phyloP scores from a whole-genome alignment of 352 stramenopile genomes.

The Phytophthora crassamura region DNA sequence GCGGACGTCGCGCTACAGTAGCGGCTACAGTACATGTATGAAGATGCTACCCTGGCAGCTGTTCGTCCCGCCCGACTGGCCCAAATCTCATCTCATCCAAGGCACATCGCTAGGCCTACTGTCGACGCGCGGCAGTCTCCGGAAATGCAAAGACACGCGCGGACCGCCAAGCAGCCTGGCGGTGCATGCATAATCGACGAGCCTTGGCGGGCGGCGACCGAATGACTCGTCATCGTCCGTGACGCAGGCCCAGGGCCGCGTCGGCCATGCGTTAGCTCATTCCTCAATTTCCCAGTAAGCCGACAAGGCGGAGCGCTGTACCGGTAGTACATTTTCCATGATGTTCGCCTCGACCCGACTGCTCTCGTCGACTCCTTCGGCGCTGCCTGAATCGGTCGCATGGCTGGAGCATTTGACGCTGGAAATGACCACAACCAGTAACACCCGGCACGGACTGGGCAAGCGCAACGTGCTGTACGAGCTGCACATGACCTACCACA shows the following conservation, averaged over 20 bases:
- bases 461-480: conserved; percentile 39
- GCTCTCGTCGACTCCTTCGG: conserved; percentile 2
- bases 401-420: conserved; percentile 41
- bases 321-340: not conserved
- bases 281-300: conserved; percentile 16
- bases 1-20: not conserved
- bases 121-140: too few species aligned
- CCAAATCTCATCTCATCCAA: conserved; percentile 9
- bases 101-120: too few species aligned
- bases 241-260: not conserved
- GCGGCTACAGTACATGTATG: not conserved
- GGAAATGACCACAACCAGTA: conserved; percentile 34
- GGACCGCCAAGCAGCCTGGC: not conserved
- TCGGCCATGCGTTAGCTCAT: conserved; percentile 16
- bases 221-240: conserved; percentile 15
- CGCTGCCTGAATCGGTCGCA: conserved; percentile 37
- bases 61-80: conserved; percentile 12
- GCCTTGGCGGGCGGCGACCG: too few species aligned
- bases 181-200: conserved; percentile 20
- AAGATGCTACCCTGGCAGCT: conserved; percentile 3
- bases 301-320: conserved; percentile 15
- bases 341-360: conserved; percentile 30
- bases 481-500: conserved; percentile 40
- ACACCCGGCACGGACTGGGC: conserved; percentile 22
- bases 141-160: conserved; percentile 25